phyloP scores from a whole-genome alignment of 1,139 yeast genomes.

The Williopsis jadinii region DNA sequence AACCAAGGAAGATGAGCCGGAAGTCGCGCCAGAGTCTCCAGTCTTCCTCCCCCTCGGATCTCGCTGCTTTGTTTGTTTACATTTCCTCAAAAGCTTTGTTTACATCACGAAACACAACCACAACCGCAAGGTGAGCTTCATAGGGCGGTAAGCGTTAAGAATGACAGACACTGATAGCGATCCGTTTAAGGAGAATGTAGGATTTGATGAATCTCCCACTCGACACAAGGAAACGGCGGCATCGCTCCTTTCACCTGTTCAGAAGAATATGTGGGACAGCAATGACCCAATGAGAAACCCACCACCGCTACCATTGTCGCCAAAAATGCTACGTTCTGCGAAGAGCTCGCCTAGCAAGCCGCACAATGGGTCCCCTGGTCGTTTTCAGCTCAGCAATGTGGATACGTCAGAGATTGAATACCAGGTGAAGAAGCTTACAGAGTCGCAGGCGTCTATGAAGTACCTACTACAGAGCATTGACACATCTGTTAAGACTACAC shows the following conservation, averaged over 20 bases:
- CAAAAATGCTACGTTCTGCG: slow-evolving; percentile 18
- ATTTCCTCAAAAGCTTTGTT: slow-evolving; percentile 1
- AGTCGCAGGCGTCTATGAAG: slow-evolving; percentile 23
- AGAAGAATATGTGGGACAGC: slow-evolving; percentile 19
- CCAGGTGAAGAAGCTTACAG: slow-evolving; percentile 24
- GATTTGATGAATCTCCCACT: slow-evolving; percentile 6
- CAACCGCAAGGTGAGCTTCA: background rate
- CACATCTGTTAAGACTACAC: slow-evolving; percentile 31
- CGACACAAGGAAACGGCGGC: slow-evolving; percentile 5
- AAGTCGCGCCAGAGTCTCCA: too few relatives aligned
- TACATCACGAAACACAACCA: background rate
- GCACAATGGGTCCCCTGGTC: slow-evolving; percentile 19
- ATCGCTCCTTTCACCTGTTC: slow-evolving; percentile 7
- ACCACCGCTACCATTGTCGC: slow-evolving; percentile 30
- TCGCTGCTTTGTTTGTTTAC: slow-evolving; percentile 12
- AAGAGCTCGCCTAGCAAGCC: slow-evolving; percentile 11
- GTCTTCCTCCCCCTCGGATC: background rate
- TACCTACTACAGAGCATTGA: slow-evolving; percentile 26
- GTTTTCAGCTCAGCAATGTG: slow-evolving; percentile 13
- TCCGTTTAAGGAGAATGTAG: slow-evolving; percentile 5
- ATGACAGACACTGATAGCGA: slow-evolving; percentile 1
- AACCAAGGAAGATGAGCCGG: background rate
- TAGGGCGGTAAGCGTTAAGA: background rate
- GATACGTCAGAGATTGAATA: slow-evolving; percentile 25
- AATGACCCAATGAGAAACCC: slow-evolving; percentile 32